Conservation (phyloP, 2,329 filamentous ascomycete genomes). For the Domatiomyces catenatus region DNA sequence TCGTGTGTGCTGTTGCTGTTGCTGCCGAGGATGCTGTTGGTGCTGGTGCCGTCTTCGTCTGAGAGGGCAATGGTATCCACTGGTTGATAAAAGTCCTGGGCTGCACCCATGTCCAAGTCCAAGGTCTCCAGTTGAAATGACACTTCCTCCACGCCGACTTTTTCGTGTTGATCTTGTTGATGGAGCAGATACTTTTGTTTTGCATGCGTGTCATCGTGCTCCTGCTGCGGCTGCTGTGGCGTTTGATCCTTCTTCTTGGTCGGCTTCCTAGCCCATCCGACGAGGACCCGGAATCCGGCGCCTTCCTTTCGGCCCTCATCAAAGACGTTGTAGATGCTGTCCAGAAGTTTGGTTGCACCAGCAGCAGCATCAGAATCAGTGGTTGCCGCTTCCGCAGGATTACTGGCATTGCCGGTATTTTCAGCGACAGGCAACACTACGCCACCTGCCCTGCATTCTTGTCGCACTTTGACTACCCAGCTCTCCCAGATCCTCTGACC, state of each 20-base stretch:
- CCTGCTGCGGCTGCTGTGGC: not conserved
- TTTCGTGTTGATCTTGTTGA: too few species aligned
- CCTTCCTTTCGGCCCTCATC: slow-evolving; percentile 44
- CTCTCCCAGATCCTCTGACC: slow-evolving; percentile 91
- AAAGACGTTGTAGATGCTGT: slow-evolving; percentile 41
- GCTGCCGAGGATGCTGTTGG: not conserved
- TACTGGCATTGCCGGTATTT: too few species aligned
- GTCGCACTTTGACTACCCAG: slow-evolving; percentile 78
- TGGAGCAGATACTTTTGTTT: too few species aligned
- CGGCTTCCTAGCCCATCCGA: slow-evolving; percentile 44
- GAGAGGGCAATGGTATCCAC: too few species aligned
- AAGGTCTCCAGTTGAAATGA: too few species aligned
- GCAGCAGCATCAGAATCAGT: slow-evolving; percentile 24
- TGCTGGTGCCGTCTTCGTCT: not conserved
- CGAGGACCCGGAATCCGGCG: slow-evolving; percentile 45
- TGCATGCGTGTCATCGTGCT: not conserved
- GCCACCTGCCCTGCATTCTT: slow-evolving; percentile 41
- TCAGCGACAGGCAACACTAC: slow-evolving; percentile 35
- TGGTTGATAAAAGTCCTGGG: too few species aligned
- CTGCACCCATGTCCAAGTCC: too few species aligned
- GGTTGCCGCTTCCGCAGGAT: too few species aligned
- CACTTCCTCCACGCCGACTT: too few species aligned
- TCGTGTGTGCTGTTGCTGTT: not conserved
- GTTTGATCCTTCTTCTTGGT: slow-evolving; percentile 4
- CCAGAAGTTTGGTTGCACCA: slow-evolving; percentile 32